A percentile compares a stretch with the other conserved stretches of the same genome.
phyloP scores from a whole-genome alignment of 495 filamentous ascomycete species.

The Patellaria atrata region DNA sequence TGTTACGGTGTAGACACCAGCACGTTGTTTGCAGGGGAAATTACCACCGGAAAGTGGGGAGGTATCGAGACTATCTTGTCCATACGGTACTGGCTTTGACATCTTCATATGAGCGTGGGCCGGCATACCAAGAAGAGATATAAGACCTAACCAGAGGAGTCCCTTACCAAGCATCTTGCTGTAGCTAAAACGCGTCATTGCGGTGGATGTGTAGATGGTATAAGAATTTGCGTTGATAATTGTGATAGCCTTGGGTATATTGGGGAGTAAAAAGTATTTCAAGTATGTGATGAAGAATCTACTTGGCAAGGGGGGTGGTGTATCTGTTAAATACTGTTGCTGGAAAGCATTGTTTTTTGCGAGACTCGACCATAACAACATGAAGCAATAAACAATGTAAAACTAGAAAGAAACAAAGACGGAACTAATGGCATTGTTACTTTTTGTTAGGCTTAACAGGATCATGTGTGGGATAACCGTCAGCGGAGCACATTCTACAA shows the following conservation, averaged over 20 bases:
- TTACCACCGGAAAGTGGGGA: conserved; percentile 51
- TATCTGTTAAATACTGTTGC: not conserved
- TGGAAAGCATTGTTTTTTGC: no score
- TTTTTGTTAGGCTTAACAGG: no score
- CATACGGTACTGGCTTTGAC: conserved; percentile 51
- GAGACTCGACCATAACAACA: no score
- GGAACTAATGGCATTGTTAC: no score
- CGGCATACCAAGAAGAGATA: conserved; percentile 29
- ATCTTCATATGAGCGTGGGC: conserved; percentile 59
- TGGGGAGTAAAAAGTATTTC: not conserved
- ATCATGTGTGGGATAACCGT: no score
- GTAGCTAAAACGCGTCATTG: not conserved
- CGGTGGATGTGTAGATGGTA: not conserved
- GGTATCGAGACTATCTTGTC: conserved; percentile 34
- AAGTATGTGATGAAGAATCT: not conserved
- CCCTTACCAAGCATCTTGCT: conserved; percentile 1
- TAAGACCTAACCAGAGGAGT: not conserved
- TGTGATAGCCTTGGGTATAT: not conserved
- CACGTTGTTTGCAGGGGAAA: conserved; percentile 62
- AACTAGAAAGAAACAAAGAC: no score
- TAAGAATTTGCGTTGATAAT: conserved; percentile 2
- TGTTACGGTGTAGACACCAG: conserved; percentile 29
- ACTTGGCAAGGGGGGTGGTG: not conserved
- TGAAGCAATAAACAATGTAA: no score
- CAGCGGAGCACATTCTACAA: no score